Evolutionary conservation across 2,329 filamentous ascomycete species (phyloP).

Genomic region (Ophiosphaerella korrae): DNA sequence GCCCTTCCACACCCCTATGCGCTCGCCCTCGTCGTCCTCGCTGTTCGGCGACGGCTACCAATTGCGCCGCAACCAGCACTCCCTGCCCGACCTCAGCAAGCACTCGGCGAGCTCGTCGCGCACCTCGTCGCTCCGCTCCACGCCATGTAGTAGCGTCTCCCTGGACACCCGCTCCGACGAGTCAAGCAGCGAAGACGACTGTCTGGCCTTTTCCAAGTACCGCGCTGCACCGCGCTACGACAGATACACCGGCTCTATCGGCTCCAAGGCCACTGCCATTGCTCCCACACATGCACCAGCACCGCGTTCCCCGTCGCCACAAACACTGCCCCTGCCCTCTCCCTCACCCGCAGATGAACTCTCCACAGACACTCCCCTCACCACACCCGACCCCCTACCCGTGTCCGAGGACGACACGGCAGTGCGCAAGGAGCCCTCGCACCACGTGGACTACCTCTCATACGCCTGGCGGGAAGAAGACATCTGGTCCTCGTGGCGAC

Average conservation of each 20-base stretch:
- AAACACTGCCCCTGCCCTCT: slow-evolving; percentile 52
- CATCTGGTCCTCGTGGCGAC: slow-evolving; percentile 96
- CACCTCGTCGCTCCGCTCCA: slow-evolving; percentile 64
- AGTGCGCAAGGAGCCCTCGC: slow-evolving; percentile 73
- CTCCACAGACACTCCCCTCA: slow-evolving; percentile 51
- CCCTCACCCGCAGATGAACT: slow-evolving; percentile 59
- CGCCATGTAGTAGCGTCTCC: slow-evolving; percentile 67
- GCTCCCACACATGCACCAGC: slow-evolving; percentile 39
- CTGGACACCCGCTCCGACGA: slow-evolving; percentile 62
- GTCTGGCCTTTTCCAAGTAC: slow-evolving; percentile 54
- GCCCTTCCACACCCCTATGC: slow-evolving; percentile 46
- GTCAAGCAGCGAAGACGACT: slow-evolving; percentile 48
- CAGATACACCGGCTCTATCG: slow-evolving; percentile 15
- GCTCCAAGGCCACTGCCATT: slow-evolving; percentile 45
- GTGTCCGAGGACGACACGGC: slow-evolving; percentile 80
- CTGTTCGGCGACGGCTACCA: slow-evolving; percentile 49
- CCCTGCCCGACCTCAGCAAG: slow-evolving; percentile 45
- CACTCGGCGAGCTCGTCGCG: slow-evolving; percentile 44
- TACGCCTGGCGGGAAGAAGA: slow-evolving; percentile 95
- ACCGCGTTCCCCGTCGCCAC: slow-evolving; percentile 45
- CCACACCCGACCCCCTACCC: slow-evolving; percentile 59
- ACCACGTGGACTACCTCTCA: slow-evolving; percentile 94
- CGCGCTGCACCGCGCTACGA: slow-evolving; percentile 17
- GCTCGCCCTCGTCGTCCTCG: slow-evolving; percentile 52
- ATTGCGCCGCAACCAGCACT: slow-evolving; percentile 42